Percentiles rank a stretch among this genome's conserved stretches.
Conservation (phyloP, 805 yeast species). For the Metschnikowia continentalis region DNA sequence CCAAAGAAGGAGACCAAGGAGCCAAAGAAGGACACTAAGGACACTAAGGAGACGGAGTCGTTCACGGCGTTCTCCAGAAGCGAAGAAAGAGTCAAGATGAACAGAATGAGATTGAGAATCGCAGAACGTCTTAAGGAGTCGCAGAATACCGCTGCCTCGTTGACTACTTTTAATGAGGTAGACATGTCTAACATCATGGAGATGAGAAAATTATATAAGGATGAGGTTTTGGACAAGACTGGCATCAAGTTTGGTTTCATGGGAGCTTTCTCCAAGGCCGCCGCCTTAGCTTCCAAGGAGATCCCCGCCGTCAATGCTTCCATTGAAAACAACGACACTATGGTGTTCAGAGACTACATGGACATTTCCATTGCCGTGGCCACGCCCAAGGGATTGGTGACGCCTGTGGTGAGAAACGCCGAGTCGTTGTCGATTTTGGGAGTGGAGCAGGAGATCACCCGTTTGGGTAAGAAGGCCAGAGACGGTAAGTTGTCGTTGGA, state of each 20-base stretch:
- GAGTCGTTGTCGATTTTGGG: slow-evolving; percentile 86
- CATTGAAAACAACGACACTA: slow-evolving; percentile 86
- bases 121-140: slow-evolving; percentile 99
- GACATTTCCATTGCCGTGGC: slow-evolving; percentile 97
- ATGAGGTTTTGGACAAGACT: slow-evolving; percentile 88
- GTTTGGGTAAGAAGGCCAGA: slow-evolving; percentile 88
- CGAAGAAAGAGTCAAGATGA: slow-evolving; percentile 95
- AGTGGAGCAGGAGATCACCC: slow-evolving; percentile 79
- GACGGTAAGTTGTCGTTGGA: slow-evolving; percentile 94
- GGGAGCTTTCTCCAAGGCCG: slow-evolving; percentile 97
- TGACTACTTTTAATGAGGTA: slow-evolving; percentile 96
- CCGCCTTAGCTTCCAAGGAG: slow-evolving; percentile 87
- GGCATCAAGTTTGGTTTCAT: slow-evolving; percentile 96
- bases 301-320: slow-evolving; percentile 94
- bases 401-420: slow-evolving; percentile 96
- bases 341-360: slow-evolving; percentile 93
- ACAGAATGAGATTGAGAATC: slow-evolving; percentile 98
- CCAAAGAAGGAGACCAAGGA: slow-evolving; percentile 13
- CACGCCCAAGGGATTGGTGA: slow-evolving; percentile 97
- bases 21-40: slow-evolving; percentile 5
- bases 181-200: slow-evolving; percentile 91
- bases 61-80: slow-evolving; percentile 63
- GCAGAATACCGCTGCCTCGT: slow-evolving; percentile 96
- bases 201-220: slow-evolving; percentile 95
- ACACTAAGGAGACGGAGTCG: slow-evolving; percentile 20